A percentile compares a stretch with the other conserved stretches of the same genome.
phyloP scores from a whole-genome alignment of 192 early-diverging fungal species.

The Linnemannia exigua region DNA sequence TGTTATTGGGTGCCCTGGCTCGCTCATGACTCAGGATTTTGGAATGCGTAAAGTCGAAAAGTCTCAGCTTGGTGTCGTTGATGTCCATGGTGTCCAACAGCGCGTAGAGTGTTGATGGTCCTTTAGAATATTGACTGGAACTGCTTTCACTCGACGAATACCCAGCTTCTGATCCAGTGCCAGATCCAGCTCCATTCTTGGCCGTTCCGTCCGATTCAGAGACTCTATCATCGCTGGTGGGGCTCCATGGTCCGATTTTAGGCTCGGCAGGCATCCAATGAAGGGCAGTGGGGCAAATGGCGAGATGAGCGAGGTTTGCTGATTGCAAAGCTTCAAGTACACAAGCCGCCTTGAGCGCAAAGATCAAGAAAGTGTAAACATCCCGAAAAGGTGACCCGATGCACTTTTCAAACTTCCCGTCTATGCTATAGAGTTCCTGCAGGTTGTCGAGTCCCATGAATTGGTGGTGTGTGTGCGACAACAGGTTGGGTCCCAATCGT shows the following conservation, averaged over 20 bases:
- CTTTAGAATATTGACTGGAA: neutral
- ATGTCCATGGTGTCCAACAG: slow-evolving; percentile 29
- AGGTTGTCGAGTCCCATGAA: slow-evolving; percentile 38
- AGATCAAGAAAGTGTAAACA: slow-evolving; percentile 41
- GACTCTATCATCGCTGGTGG: neutral
- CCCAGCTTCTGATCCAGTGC: neutral
- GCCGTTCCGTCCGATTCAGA: neutral
- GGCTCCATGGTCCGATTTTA: neutral
- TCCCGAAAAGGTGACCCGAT: slow-evolving; percentile 45
- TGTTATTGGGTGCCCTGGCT: slow-evolving; percentile 52
- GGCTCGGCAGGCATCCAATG: slow-evolving; percentile 37
- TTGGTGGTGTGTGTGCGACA: slow-evolving; percentile 35
- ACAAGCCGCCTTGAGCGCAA: slow-evolving; percentile 40
- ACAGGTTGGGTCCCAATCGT: slow-evolving; percentile 36
- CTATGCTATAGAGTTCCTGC: slow-evolving; percentile 16
- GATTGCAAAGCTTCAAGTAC: slow-evolving; percentile 31
- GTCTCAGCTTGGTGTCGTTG: slow-evolving; percentile 38
- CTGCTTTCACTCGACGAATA: neutral
- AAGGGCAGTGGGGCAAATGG: slow-evolving; percentile 37
- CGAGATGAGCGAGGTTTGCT: slow-evolving; percentile 36
- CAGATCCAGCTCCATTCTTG: neutral
- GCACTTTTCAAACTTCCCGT: slow-evolving; percentile 15
- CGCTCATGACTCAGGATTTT: slow-evolving; percentile 52
- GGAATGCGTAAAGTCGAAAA: slow-evolving; percentile 55
- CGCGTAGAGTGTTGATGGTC: slow-evolving; percentile 3